phyloP scores from a whole-genome alignment of 2,329 filamentous ascomycete genomes.

The Thielaviopsis musarum region DNA sequence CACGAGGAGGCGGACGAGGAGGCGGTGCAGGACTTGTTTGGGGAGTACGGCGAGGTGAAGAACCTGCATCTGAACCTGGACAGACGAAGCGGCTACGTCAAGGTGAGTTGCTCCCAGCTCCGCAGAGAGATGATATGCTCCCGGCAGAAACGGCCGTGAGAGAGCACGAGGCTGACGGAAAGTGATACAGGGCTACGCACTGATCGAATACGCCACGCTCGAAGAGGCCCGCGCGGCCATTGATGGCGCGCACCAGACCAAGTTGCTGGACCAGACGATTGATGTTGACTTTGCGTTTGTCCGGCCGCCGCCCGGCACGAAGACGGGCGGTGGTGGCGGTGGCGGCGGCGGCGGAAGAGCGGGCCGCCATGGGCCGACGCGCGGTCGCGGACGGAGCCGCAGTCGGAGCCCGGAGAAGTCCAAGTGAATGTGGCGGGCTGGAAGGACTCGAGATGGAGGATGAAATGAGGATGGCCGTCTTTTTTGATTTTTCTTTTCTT shows the following conservation, averaged over 20 bases:
- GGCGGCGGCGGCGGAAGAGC: slow-evolving; percentile 25
- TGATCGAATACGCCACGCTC: slow-evolving; percentile 71
- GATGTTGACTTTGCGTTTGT: slow-evolving; percentile 76
- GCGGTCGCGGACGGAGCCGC: slow-evolving; percentile 27
- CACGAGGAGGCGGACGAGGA: slow-evolving; percentile 80
- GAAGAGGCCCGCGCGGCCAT: slow-evolving; percentile 69
- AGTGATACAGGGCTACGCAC: slow-evolving; percentile 51
- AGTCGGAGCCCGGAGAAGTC: slow-evolving; percentile 24
- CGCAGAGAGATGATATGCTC: too few species aligned
- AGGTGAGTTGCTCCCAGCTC: slow-evolving; percentile 32
- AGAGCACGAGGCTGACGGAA: not conserved
- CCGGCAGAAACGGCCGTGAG: too few species aligned
- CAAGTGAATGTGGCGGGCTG: not conserved
- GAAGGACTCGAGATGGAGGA: not conserved
- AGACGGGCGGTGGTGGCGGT: slow-evolving; percentile 20
- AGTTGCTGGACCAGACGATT: slow-evolving; percentile 68
- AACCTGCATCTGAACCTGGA: slow-evolving; percentile 75
- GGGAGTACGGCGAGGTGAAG: slow-evolving; percentile 74
- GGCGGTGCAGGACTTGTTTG: slow-evolving; percentile 64
- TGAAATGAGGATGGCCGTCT: not conserved
- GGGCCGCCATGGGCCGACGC: slow-evolving; percentile 1
- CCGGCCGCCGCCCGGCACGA: slow-evolving; percentile 51
- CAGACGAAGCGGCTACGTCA: slow-evolving; percentile 69
- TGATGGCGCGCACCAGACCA: slow-evolving; percentile 58
- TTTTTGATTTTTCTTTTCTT: not conserved